Evolutionary conservation across 176 grass and related monocot genomes (phyloP).

Genomic region (Eremochloa ophiuroides): DNA sequence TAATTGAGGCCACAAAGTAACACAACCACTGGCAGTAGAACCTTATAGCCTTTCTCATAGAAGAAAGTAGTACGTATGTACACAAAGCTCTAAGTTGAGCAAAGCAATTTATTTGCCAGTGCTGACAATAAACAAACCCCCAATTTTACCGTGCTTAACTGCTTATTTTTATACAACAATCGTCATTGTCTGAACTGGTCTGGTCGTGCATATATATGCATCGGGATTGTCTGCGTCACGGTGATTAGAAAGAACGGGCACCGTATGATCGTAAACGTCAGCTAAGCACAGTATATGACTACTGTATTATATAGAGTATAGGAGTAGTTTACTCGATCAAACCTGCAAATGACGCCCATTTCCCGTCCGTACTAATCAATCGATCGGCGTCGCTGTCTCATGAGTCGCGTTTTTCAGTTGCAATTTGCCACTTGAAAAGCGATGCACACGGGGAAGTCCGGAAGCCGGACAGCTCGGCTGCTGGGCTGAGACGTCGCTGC

Average conservation of each 20-base stretch:
- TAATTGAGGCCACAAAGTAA: neutral
- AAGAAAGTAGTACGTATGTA: neutral
- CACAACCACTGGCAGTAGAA: neutral
- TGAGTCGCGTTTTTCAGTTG: slow-evolving; percentile 6
- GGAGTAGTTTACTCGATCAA: neutral
- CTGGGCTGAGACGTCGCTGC: too few relatives aligned
- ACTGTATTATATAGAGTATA: neutral
- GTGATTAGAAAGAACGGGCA: neutral
- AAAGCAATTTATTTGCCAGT: neutral
- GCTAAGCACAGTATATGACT: neutral
- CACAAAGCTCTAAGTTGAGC: neutral
- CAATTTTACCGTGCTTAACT: neutral
- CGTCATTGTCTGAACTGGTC: neutral
- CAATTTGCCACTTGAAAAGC: slow-evolving; percentile 11
- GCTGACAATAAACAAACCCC: neutral
- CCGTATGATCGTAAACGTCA: neutral
- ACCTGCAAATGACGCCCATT: neutral
- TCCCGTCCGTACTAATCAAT: neutral
- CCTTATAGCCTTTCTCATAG: neutral
- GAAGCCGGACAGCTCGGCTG: too few relatives aligned
- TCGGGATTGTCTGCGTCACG: neutral
- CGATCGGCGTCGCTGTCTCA: neutral
- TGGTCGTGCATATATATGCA: neutral
- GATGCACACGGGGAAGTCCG: neutral
- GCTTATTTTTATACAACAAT: neutral